Conservation (phyloP, 305 asterid species). For the Fraxinus angustifolia region DNA sequence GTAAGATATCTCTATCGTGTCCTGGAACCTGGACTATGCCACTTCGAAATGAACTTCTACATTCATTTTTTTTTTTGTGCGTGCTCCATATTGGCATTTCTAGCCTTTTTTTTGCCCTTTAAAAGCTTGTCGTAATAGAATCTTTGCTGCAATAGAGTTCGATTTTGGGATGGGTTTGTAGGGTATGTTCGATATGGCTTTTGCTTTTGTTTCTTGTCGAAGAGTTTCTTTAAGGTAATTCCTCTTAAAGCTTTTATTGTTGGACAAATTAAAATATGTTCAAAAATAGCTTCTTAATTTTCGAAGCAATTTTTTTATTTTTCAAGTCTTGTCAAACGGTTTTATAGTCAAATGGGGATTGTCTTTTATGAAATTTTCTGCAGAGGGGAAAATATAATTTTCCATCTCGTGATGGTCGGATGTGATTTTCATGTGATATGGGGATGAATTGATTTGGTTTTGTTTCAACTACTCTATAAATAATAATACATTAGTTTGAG, state of each 20-base stretch:
- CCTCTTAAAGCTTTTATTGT: neutral
- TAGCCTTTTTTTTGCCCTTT: neutral
- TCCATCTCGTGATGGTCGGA: neutral
- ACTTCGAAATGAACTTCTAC: neutral
- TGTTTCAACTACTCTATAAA: neutral
- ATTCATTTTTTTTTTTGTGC: neutral
- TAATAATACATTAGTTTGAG: neutral
- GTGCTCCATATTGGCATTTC: neutral
- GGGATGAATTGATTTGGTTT: neutral
- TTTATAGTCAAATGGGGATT: neutral
- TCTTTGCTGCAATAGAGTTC: neutral
- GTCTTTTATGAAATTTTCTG: neutral
- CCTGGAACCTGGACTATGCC: neutral
- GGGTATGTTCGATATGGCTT: neutral
- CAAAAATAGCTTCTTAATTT: neutral
- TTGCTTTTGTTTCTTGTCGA: neutral
- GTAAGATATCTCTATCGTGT: neutral
- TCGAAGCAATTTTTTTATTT: neutral
- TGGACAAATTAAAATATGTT: neutral
- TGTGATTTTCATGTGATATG: neutral
- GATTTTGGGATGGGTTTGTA: neutral
- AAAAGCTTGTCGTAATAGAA: neutral
- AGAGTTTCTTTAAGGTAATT: neutral
- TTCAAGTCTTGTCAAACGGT: neutral
- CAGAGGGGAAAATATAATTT: neutral